These are phyloP conservation scores for Carex pumila DNA, from an alignment of 176 grass and related monocot species.

Conservation along the genomic window DNA sequence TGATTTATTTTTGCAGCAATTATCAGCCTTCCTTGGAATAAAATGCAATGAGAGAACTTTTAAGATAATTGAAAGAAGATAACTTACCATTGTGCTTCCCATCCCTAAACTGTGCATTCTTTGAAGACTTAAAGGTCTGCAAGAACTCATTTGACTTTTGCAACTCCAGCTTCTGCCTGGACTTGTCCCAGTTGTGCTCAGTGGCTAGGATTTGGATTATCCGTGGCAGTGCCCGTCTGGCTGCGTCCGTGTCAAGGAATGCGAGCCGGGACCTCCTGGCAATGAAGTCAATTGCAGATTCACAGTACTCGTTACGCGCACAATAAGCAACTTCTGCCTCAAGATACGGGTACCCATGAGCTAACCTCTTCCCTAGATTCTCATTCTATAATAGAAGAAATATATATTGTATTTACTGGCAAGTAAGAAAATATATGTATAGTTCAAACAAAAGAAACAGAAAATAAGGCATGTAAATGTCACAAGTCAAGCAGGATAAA, in stretches of 20 bases:
- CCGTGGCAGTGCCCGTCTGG: slow-evolving; percentile 55
- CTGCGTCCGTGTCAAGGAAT: slow-evolving; percentile 89
- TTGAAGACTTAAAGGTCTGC: slow-evolving; percentile 85
- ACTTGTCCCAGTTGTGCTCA: slow-evolving; percentile 82
- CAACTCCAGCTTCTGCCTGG: slow-evolving; percentile 52
- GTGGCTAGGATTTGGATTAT: slow-evolving; percentile 66
- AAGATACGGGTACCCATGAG: slow-evolving; percentile 80
- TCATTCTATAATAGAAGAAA: slow-evolving; percentile 51
- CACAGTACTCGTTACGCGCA: slow-evolving; percentile 79
- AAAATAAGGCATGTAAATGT: background rate
- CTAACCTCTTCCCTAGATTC: slow-evolving; percentile 76
- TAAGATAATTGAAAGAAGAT: background rate
- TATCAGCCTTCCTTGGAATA: background rate
- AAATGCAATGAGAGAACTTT: background rate
- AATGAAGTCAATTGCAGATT: slow-evolving; percentile 77
- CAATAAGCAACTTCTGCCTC: slow-evolving; percentile 98
- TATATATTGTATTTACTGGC: background rate
- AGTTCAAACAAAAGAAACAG: background rate
- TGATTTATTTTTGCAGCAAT: background rate
- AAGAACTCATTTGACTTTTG: slow-evolving; percentile 71
- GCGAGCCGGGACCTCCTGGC: slow-evolving; percentile 78
- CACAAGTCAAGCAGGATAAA: background rate
- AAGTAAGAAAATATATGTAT: background rate
- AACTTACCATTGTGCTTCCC: slow-evolving; percentile 74
- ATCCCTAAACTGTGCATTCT: slow-evolving; percentile 84